These are phyloP conservation scores for Boletus sp. DNA, from an alignment of 768 basidiomycete species.

Conservation along the genomic window DNA sequence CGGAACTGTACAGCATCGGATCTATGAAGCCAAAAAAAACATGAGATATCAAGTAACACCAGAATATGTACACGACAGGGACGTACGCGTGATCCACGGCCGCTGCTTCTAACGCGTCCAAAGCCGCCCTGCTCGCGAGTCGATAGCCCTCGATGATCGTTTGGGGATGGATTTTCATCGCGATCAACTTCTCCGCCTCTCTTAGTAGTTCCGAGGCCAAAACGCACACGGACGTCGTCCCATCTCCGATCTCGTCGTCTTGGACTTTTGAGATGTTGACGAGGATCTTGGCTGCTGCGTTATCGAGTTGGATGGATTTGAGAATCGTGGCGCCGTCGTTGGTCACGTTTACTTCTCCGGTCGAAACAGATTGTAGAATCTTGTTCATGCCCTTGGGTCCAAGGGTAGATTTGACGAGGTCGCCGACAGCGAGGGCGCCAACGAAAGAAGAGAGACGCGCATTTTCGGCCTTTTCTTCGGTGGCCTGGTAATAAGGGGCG, in stretches of 20 bases:
- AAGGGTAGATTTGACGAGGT: constrained; percentile 97
- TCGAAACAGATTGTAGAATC: constrained; percentile 89
- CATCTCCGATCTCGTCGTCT: constrained; percentile 98
- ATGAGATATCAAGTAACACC: neutral
- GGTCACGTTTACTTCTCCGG: constrained; percentile 93
- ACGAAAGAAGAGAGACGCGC: constrained; percentile 98
- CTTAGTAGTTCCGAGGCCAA: constrained; percentile 87
- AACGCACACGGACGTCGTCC: constrained; percentile 89
- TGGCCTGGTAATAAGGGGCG: constrained; percentile 50
- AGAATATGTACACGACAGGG: neutral
- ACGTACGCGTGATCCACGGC: constrained; percentile 84
- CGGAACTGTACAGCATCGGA: constrained; percentile 75
- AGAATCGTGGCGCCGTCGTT: constrained; percentile 99
- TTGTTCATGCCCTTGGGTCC: constrained; percentile 99
- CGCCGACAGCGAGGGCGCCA: constrained; percentile 94
- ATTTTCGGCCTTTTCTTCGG: constrained; percentile 96
- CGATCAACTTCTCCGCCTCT: constrained; percentile 94
- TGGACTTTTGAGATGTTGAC: constrained; percentile 99
- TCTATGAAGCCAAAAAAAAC: constrained; percentile 35
- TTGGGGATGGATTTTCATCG: constrained; percentile 93
- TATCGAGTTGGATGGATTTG: constrained; percentile 96
- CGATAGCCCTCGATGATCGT: constrained; percentile 97
- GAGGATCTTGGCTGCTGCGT: constrained; percentile 97
- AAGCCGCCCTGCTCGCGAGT: constrained; percentile 82
- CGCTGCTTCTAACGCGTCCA: constrained; percentile 79